A percentile compares a stretch with the other conserved stretches of the same genome.
These are phyloP conservation scores for Silene noctiflora DNA, from an alignment of 179 eudicot species.

Conservation along the genomic window DNA sequence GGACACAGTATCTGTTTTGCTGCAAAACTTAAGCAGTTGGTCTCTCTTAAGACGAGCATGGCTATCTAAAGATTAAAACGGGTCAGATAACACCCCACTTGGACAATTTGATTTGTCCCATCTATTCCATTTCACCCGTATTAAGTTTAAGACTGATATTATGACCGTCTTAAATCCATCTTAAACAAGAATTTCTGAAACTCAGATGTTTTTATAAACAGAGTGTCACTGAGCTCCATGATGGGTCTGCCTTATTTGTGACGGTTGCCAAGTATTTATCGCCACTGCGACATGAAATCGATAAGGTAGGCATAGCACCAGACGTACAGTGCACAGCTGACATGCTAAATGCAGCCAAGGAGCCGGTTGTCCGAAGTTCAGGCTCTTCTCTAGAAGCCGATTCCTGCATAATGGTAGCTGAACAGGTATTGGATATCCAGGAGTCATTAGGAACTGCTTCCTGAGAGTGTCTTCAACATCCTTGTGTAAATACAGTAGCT, in stretches of 20 bases:
- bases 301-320: conserved; percentile 83
- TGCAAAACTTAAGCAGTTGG: no score
- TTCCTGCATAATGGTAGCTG: conserved; percentile 88
- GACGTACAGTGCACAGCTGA: conserved; percentile 84
- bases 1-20: no score
- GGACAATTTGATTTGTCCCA: no score
- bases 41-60: no score
- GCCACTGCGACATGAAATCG: conserved; percentile 82
- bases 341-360: conserved; percentile 51
- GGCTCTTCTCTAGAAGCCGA: conserved; percentile 58
- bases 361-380: conserved; percentile 21
- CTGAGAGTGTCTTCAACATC: conserved; percentile 23
- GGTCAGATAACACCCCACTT: no score
- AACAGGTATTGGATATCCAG: conserved; percentile 77
- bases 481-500: conserved; percentile 11
- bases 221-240: conserved; percentile 85
- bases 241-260: conserved; percentile 85
- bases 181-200: no score
- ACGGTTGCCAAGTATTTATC: conserved; percentile 91
- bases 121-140: no score
- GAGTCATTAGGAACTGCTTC: conserved; percentile 78
- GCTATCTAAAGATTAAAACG: no score
- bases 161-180: no score
- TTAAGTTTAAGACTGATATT: no score
- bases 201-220: no score